Base-by-base conservation (phyloP, 1,284 basidiomycete genomes). In the Termitomyces sp. region DNA sequence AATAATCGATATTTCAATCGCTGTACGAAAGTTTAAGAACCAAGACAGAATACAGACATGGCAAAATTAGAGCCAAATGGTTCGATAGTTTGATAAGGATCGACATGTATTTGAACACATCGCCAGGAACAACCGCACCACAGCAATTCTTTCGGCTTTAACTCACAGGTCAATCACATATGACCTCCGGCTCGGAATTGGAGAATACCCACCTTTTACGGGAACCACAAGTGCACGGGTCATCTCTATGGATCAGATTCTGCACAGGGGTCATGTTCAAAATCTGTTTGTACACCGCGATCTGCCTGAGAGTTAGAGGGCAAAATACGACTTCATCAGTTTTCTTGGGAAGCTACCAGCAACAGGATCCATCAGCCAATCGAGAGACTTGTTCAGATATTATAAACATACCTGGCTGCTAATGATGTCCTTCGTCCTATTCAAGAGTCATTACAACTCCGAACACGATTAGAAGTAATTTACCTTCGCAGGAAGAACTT, bases 261-360 rank as follows among this genome's bases (percentile, higher is more conserved):
- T 86, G 81, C 9, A 93, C 80, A 10, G 80, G 75, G 1, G 76
- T 72, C 61, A 79, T 81, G 9, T 70, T 68, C 19, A 94, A 70
- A 19, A 94, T 78, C 2, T 79, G 76, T 60, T 82, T 86, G 70
- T 95, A 94, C 0, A 84, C 86, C 10, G 68, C 64, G 19, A 83
- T 78, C 67, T 94, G 92, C 36, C 72, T 77, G 0, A 71, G 56
- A 0, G 88, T 88, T 45, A 95, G 70, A 15, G 91, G 91, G 65
- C 92, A 95, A 65, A 94, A 93, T 5, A 94, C 90, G n/a, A 94
- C 86, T 64, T 91, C 78, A 62, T 95, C 92, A 0, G 77, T 81
- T 73, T 95, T 95, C 59, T 75, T 74, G 0, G 92, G 92, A 12
- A 95, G 76, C 84, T 93, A 55, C 47, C 46, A 31, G 69, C 55